Percentiles rank a stretch among this genome's conserved stretches.
Evolutionary conservation across 208 protist species (phyloP).

Genomic region (Wallacemonas sp.): DNA sequence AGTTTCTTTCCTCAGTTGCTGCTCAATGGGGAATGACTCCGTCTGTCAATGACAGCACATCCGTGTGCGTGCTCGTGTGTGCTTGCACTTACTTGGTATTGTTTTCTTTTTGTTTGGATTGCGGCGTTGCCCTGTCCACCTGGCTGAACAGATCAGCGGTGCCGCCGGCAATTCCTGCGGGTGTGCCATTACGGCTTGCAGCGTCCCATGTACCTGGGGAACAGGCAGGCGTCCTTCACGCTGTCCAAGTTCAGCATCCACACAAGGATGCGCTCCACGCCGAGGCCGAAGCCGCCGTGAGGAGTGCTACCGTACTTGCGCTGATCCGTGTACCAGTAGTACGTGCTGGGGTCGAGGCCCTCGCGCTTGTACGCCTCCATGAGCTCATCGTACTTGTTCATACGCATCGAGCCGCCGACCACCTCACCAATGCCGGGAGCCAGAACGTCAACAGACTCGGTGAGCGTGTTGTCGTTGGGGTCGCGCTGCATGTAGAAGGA

Average conservation of each 20-base stretch:
- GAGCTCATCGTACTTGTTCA: slow-evolving; percentile 93
- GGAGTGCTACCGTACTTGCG: slow-evolving; percentile 96
- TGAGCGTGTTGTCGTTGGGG: slow-evolving; percentile 77
- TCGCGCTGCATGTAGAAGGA: slow-evolving; percentile 99
- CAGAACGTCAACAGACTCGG: slow-evolving; percentile 95
- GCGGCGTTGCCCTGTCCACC: no score
- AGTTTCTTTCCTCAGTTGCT: no score
- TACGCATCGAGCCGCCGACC: slow-evolving; percentile 98
- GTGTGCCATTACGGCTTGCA: slow-evolving; percentile 91
- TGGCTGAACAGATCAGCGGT: no score
- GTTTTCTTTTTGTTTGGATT: not conserved
- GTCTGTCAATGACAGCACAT: no score
- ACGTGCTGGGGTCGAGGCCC: slow-evolving; percentile 92
- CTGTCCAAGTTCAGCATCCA: slow-evolving; percentile 96
- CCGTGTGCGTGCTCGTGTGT: no score
- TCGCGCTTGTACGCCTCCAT: slow-evolving; percentile 93
- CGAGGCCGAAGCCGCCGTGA: slow-evolving; percentile 98
- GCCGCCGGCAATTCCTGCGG: no score
- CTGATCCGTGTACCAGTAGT: slow-evolving; percentile 99
- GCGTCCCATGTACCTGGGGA: slow-evolving; percentile 95
- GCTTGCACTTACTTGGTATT: no score
- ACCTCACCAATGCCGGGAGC: slow-evolving; percentile 99
- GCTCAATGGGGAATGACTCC: no score
- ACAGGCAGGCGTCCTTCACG: slow-evolving; percentile 97
- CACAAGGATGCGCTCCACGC: slow-evolving; percentile 96